Conservation (phyloP, 306 rosid species). For the Lathyrus sativus region DNA sequence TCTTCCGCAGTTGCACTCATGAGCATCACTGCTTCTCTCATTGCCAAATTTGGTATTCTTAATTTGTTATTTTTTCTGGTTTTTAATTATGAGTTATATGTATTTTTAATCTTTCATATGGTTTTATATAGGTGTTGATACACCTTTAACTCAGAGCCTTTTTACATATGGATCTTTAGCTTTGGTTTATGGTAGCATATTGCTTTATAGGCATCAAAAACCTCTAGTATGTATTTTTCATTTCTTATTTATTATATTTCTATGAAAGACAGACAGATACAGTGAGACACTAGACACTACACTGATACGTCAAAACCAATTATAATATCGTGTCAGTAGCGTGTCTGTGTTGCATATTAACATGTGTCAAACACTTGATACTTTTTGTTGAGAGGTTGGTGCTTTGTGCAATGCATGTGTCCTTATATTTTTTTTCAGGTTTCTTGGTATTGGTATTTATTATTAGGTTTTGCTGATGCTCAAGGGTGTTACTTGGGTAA, state of each 20-base stretch:
- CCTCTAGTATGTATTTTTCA: slow-evolving; percentile 49
- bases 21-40: slow-evolving; percentile 64
- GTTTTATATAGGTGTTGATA: slow-evolving; percentile 51
- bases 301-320: no score
- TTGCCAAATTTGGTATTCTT: slow-evolving; percentile 53
- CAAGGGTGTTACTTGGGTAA: slow-evolving; percentile 70
- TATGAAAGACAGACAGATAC: no score
- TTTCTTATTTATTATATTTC: background rate
- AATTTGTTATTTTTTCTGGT: background rate
- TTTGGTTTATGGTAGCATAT: slow-evolving; percentile 60
- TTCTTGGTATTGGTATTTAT: slow-evolving; percentile 78
- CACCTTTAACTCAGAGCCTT: slow-evolving; percentile 58
- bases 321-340: background rate
- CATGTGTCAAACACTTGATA: no score
- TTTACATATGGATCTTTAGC: slow-evolving; percentile 51
- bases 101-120: background rate
- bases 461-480: slow-evolving; percentile 67
- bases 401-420: slow-evolving; percentile 4
- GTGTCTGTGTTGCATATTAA: no score
- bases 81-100: background rate
- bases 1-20: slow-evolving; percentile 51
- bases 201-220: slow-evolving; percentile 55
- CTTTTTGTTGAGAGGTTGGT: no score
- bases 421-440: slow-evolving; percentile 45
- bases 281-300: no score